Evolutionary conservation across 352 stramenopile species (phyloP), one percentile per base, ranked within the genome.

Genomic region (Phytopythium kandeliae): DNA sequence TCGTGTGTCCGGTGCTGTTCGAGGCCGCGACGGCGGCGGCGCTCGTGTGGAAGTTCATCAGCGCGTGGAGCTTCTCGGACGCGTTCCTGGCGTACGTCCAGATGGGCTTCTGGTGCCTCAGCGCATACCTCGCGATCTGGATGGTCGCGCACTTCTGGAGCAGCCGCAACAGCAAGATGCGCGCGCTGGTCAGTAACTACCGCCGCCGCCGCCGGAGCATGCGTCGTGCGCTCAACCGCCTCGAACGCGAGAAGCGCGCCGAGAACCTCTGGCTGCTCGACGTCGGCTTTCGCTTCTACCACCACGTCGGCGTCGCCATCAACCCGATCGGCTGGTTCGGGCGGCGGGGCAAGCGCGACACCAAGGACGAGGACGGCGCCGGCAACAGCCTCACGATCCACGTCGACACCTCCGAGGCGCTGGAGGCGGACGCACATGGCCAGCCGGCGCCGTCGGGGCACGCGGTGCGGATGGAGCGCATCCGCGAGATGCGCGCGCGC

Each of bases 81-180:
- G 71, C 76, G 0, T 92, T 92, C 50, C 64, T 84, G 37, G 55
- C 70, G 11, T 92, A 89, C 38, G 69, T 92, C 10, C 75, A 81
- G 46, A 80, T 73, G 54, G 80, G 80, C 7, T 88, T 89, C 43
- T 89, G 69, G 58, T 58, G 58, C 54, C 59, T 86, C 15, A 62
- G 56, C n/a, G 60, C 49, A 10, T 92, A 92, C 52, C 55, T 92
- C 17, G 42, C 69, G 19, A 36, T 89, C 2, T 92, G 78, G 80
- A 84, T 89, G 58, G 62, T 76, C 37, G 66, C 67, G 30, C 80
- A 92, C 54, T 92, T 86, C 55, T 92, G 78, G 76, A 89, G 78
- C 63, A 86, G 71, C 21, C 74, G 80, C 30, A 92, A 92, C 58
- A 63, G 43, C 31, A 80, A 86, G 59, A 89, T 92, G 80, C 80